Evolutionary conservation across 208 protist genomes (phyloP).

Genomic region (Herpetomonas samuelpessoai): DNA sequence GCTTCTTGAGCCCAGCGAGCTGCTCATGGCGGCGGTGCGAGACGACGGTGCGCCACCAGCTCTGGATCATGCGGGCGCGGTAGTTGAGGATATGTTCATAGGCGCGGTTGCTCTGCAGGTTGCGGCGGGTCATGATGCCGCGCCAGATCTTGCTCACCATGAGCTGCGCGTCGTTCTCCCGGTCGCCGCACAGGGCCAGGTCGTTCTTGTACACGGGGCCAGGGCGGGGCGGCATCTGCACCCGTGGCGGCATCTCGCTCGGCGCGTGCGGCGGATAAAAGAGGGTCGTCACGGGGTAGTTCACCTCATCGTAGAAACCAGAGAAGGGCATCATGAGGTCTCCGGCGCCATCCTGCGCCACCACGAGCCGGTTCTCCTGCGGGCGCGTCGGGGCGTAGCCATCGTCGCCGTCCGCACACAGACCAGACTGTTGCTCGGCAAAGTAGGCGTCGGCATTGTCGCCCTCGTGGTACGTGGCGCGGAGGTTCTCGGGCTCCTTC

Average conservation of each 20-base stretch:
- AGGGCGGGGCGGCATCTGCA: slow-evolving; percentile 40
- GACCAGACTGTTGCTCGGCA: not conserved
- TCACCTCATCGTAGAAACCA: slow-evolving; percentile 60
- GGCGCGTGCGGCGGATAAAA: slow-evolving; percentile 69
- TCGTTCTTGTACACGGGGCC: slow-evolving; percentile 48
- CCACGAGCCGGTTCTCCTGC: slow-evolving; percentile 6
- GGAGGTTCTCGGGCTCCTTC: not conserved
- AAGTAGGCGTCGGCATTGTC: slow-evolving; percentile 4
- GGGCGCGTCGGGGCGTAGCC: too few species aligned
- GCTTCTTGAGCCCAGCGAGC: slow-evolving; percentile 30
- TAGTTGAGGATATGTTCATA: slow-evolving; percentile 35
- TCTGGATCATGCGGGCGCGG: slow-evolving; percentile 69
- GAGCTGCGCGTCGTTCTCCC: slow-evolving; percentile 63
- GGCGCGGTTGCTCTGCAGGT: slow-evolving; percentile 40
- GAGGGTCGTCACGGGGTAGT: slow-evolving; percentile 57
- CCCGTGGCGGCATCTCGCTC: slow-evolving; percentile 49
- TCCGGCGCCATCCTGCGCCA: slow-evolving; percentile 1
- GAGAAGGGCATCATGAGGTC: slow-evolving; percentile 17
- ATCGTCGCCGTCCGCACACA: not conserved
- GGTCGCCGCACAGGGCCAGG: slow-evolving; percentile 41
- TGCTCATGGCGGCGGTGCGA: slow-evolving; percentile 32
- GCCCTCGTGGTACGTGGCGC: not conserved
- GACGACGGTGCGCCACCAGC: slow-evolving; percentile 69
- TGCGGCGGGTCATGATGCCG: slow-evolving; percentile 67
- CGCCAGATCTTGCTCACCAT: slow-evolving; percentile 75